A percentile compares a stretch with the other conserved stretches of the same genome.
These are phyloP conservation scores for Mycena venus DNA, from an alignment of 768 basidiomycete species.

Conservation along the genomic window DNA sequence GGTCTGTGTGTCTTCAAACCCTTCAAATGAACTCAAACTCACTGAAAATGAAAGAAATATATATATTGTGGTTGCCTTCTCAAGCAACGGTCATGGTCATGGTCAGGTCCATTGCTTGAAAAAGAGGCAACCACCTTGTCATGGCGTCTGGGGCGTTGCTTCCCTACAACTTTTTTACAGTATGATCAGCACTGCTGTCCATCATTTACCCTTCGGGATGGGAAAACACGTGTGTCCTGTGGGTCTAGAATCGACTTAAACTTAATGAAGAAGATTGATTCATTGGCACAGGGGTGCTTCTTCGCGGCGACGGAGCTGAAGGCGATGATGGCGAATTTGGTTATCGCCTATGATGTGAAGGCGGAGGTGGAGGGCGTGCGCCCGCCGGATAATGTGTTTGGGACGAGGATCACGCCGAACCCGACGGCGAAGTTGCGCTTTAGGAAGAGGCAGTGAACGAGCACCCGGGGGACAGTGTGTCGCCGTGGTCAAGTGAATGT, in stretches of 20 bases:
- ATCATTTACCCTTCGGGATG: conserved; percentile 25
- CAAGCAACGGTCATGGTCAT: too few species aligned
- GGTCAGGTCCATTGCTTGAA: too few species aligned
- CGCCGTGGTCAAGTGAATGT: too few species aligned
- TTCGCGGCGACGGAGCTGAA: conserved; percentile 60
- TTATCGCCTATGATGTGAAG: conserved; percentile 55
- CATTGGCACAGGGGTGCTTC: conserved; percentile 53
- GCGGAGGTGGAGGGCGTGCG: too few species aligned
- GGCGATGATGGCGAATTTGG: conserved; percentile 58
- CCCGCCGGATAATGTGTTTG: neutral
- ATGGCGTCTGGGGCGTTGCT: too few species aligned
- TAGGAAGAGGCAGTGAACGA: conserved; percentile 20
- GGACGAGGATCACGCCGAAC: neutral
- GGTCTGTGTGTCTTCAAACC: too few species aligned
- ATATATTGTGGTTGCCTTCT: too few species aligned
- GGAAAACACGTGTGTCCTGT: conserved; percentile 36
- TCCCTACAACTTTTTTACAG: too few species aligned
- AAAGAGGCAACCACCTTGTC: too few species aligned
- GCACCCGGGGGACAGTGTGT: too few species aligned
- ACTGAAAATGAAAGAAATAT: too few species aligned
- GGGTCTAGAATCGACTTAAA: neutral
- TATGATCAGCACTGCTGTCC: conserved; percentile 24
- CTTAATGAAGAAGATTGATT: neutral
- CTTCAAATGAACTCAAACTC: too few species aligned
- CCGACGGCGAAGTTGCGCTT: neutral